These are phyloP conservation scores for Kalanchoe fedtschenkoi DNA, from an alignment of 164 flowering plant genomes.

Conservation along the genomic window DNA sequence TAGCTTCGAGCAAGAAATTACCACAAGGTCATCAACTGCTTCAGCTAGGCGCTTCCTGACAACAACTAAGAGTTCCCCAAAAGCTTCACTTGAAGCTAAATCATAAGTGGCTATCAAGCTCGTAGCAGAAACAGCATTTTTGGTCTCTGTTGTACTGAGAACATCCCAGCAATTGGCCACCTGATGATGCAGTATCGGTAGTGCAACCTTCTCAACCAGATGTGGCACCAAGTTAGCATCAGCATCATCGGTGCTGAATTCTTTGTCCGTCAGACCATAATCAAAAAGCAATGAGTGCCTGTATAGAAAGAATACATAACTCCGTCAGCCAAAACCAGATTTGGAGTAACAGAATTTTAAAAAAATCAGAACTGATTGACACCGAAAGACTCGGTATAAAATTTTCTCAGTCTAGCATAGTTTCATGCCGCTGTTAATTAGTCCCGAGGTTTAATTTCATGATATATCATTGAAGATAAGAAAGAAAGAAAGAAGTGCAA, in stretches of 20 bases:
- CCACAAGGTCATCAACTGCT: constrained; percentile 55
- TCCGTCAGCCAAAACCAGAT: not conserved
- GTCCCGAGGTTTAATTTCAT: not conserved
- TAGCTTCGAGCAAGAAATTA: constrained; percentile 12
- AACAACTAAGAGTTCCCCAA: constrained; percentile 51
- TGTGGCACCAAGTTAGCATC: constrained; percentile 83
- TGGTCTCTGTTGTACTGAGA: constrained; percentile 68
- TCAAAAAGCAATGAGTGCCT: constrained; percentile 77
- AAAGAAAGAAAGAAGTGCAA: not conserved
- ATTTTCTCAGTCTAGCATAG: no score
- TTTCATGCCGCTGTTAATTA: not conserved
- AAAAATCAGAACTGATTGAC: not conserved
- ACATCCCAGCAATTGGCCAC: constrained; percentile 86
- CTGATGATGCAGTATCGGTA: constrained; percentile 84
- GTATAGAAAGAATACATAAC: constrained; percentile 7
- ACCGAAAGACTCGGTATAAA: not conserved
- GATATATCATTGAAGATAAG: not conserved
- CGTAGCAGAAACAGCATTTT: constrained; percentile 72
- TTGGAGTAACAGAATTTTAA: not conserved
- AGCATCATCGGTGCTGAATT: constrained; percentile 46
- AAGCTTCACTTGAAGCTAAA: constrained; percentile 52
- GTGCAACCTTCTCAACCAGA: constrained; percentile 76
- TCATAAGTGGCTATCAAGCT: constrained; percentile 54
- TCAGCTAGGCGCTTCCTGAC: constrained; percentile 60
- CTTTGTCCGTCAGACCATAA: constrained; percentile 65